Conservation (phyloP, 495 filamentous ascomycete genomes). For the Oidiodendron maius region DNA sequence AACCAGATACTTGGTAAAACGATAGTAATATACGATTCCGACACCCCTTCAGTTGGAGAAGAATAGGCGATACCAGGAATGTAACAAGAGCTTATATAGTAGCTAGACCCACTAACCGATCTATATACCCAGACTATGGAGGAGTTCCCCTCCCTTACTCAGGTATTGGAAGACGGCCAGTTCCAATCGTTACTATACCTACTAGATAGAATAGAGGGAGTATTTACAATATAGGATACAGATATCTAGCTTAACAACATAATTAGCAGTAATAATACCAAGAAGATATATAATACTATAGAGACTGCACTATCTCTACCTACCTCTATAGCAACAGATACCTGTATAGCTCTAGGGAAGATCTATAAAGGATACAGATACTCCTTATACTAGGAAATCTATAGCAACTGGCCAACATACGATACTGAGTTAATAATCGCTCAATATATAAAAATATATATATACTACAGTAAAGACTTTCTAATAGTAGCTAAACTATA, state of each 20-base stretch:
- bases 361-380: too few relatives aligned
- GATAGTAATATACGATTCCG: too few relatives aligned
- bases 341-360: slow-evolving; percentile 5
- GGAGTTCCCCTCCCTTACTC: not conserved
- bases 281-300: slow-evolving; percentile 3
- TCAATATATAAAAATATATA: too few relatives aligned
- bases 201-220: slow-evolving; percentile 6
- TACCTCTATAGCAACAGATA: slow-evolving; percentile 10
- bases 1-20: too few relatives aligned
- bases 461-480: slow-evolving; percentile 11
- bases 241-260: slow-evolving; percentile 8
- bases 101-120: too few relatives aligned
- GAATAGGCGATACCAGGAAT: too few relatives aligned
- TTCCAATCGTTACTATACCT: slow-evolving; percentile 6
- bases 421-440: slow-evolving; percentile 10
- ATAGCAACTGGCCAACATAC: slow-evolving; percentile 8
- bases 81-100: too few relatives aligned
- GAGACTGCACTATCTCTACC: slow-evolving; percentile 6
- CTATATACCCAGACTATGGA: slow-evolving; percentile 1
- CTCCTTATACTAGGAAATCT: slow-evolving; percentile 10
- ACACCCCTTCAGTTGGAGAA: too few relatives aligned
- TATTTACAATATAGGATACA: slow-evolving; percentile 4
- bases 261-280: not conserved
- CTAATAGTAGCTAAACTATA: too few relatives aligned
- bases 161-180: not conserved